Base-by-base conservation (phyloP, 2,329 filamentous ascomycete genomes). In the Xylariaceae sp. region DNA sequence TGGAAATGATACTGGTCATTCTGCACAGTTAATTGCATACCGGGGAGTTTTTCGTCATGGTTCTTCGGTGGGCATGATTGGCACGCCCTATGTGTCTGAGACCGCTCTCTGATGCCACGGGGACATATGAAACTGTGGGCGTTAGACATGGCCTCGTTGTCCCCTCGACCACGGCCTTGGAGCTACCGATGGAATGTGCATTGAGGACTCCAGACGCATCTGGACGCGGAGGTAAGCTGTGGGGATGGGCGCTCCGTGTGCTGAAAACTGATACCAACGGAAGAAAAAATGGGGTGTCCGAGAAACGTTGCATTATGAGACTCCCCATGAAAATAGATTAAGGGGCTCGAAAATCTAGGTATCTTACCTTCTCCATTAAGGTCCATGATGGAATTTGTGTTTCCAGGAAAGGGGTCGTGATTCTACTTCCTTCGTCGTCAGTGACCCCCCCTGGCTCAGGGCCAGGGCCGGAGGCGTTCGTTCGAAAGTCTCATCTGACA, bases 221-320 rank as follows among this genome's bases (percentile, higher is more conserved):
- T 62, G 60, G 15, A 45, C 51, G 52, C 61, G 57, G 56, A 58
- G 61, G 35, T 55, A 13, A 50, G 48, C 44, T 57, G 57, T 64
- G 62, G 62, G 60, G 62, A 62, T 58, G 15, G 48, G 53, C 47
- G 55, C 44, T 34, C 13, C 13, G 35, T 51, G 51, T 48, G 51
- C 37, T 57, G 48, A 39, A 15, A 47, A 7, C 10, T 47, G 13
- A 30, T 18, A 37, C 57, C 51, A 39, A 47, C 51, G 47, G 60
- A 52, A 52, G 18, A 41, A 34, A 11, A 6, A 44, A 50, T 51
- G 51, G 55, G 55, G 51, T 35, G 37, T 51, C 49, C 30, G 49
- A 30, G 23, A 30, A 30, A 23, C 48, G 6, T 15, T n/a, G 45
- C 23, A 30, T 30, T 30, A 5, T 30, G 23, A 30, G 23, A 5